phyloP scores from a whole-genome alignment of 768 basidiomycete species.

The Hypholoma sublateritium region DNA sequence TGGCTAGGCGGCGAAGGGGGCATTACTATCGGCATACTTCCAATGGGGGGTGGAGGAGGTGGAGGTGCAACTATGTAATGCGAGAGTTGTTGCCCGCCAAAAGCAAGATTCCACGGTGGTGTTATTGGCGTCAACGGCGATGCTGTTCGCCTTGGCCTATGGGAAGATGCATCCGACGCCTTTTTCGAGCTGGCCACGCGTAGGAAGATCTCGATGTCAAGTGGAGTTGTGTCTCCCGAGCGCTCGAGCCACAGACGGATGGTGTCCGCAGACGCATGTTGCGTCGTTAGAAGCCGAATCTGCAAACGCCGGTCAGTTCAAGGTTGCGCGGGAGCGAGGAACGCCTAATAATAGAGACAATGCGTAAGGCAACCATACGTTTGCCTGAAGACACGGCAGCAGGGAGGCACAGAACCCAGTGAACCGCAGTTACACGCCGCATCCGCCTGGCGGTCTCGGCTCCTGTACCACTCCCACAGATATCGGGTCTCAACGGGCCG shows the following conservation, averaged over 20 bases:
- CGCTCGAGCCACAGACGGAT: conserved; percentile 83
- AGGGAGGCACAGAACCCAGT: not conserved
- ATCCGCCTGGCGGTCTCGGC: conserved; percentile 9
- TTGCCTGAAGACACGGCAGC: not conserved
- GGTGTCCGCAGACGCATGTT: conserved; percentile 71
- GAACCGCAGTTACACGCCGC: not conserved
- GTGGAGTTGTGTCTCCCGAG: conserved; percentile 64
- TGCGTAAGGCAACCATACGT: not conserved
- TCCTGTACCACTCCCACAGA: conserved; percentile 6
- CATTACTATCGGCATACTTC: conserved; percentile 35
- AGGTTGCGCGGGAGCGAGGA: conserved; percentile 6
- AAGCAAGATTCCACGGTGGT: conserved; percentile 33
- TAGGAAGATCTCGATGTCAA: conserved; percentile 81
- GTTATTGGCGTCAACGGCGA: conserved; percentile 28
- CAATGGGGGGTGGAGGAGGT: conserved; percentile 26
- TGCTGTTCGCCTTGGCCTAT: conserved; percentile 28
- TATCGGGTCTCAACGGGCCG: conserved; percentile 12
- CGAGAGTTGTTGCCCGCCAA: conserved; percentile 27
- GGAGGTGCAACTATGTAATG: conserved; percentile 39
- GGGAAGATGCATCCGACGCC: conserved; percentile 19
- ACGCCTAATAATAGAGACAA: conserved; percentile 9
- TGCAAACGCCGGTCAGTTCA: conserved; percentile 15
- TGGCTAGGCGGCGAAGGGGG: conserved; percentile 40
- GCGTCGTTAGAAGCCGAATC: conserved; percentile 76
- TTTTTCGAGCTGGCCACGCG: conserved; percentile 42